Evolutionary conservation across 108 stramenopile genomes (phyloP), one percentile per base, ranked within the genome.

Genomic region (Nitzschia palea): DNA sequence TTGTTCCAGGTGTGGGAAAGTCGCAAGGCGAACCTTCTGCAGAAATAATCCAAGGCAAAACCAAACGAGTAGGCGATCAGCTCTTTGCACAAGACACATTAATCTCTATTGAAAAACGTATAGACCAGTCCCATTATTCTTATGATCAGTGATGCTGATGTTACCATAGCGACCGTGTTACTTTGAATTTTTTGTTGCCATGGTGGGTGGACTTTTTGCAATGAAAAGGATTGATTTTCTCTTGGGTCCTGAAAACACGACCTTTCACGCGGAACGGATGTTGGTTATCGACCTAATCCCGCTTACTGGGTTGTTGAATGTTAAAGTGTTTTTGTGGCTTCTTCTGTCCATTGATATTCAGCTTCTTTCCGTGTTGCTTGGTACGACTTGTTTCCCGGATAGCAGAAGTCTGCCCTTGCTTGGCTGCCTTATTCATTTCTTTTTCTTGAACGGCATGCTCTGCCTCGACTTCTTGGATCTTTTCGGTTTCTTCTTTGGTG

Each of bases 401-500:
- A 26, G 51, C 47, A 23, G 30, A 2, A 27, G 69, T 62, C 18
- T 60, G 53, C 8, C 44, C 73, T 6, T 54, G 25, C 33, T 64
- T 48, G 40, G 33, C 45, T 52, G 25, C 18, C 54, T 80, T 72
- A 23, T 67, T 34, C 43, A 63, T 55, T 43, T 71, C 40, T 5
- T 71, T 61, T 27, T 42, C 26, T 36, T 50, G 17, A 23, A 62
- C 62, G 62, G 62, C 70, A 0, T 44, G 54, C 6, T 63, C 36
- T 37, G 30, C 62, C 1, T 63, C 51, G 17, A 43, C 33, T 59
- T 71, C 76, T 22, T 47, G 60, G 8, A 54, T 17, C 48, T 71
- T 62, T 8, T 67, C 62, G 27, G 34, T 37, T 55, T 64, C 18
- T 44, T 53, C 68, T 17, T 44, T 53, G 10, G 60, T 36, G 4